phyloP scores from a whole-genome alignment of 306 rosid species.

The Comarum palustre region DNA sequence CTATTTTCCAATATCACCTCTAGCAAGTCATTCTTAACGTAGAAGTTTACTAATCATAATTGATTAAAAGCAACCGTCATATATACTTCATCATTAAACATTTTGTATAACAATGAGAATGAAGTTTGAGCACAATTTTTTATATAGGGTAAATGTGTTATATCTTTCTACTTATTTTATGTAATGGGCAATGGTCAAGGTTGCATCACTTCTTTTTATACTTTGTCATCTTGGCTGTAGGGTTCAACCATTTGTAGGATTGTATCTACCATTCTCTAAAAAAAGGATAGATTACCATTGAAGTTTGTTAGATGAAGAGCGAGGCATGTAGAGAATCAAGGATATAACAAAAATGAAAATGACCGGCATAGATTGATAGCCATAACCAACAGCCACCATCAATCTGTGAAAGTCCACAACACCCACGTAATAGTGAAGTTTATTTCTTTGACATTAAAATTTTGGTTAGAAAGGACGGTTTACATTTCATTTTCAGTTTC shows the following conservation, averaged over 20 bases:
- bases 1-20: too few species aligned
- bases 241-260: background rate
- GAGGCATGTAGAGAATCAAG: background rate
- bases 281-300: background rate
- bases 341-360: background rate
- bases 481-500: background rate
- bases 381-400: conserved; percentile 1
- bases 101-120: too few species aligned
- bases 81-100: too few species aligned
- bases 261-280: background rate
- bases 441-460: conserved; percentile 7
- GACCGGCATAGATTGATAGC: background rate
- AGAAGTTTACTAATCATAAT: too few species aligned
- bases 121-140: too few species aligned
- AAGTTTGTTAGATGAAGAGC: conserved; percentile 7
- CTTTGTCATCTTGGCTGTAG: background rate
- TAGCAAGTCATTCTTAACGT: too few species aligned
- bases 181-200: background rate
- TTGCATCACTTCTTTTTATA: background rate
- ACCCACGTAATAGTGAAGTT: background rate
- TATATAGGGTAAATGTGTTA: too few species aligned
- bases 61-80: too few species aligned
- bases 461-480: conserved; percentile 3
- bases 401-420: background rate
- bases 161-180: background rate